These are phyloP conservation scores for Podaxis sp. DNA, from an alignment of 768 basidiomycete species.

Conservation along the genomic window DNA sequence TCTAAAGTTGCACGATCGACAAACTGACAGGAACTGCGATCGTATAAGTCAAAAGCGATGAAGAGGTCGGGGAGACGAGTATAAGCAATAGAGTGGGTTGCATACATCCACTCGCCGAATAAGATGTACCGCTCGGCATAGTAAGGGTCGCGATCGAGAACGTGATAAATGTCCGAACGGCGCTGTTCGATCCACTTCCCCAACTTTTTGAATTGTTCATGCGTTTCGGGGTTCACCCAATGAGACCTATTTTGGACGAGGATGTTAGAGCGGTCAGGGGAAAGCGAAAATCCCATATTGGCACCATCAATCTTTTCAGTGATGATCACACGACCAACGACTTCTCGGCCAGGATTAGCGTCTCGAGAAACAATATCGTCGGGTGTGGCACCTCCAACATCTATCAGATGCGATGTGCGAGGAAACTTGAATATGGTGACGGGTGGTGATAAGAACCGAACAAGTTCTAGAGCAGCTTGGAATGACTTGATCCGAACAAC, in stretches of 20 bases:
- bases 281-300: slow-evolving; percentile 64
- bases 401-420: slow-evolving; percentile 56
- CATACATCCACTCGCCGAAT: slow-evolving; percentile 64
- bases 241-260: slow-evolving; percentile 64
- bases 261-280: slow-evolving; percentile 41
- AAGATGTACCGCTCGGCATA: slow-evolving; percentile 59
- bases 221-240: slow-evolving; percentile 51
- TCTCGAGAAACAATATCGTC: slow-evolving; percentile 48
- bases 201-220: slow-evolving; percentile 61
- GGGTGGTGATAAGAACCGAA: slow-evolving; percentile 37
- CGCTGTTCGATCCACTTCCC: slow-evolving; percentile 53
- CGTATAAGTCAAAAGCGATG: slow-evolving; percentile 59
- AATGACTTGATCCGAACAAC: slow-evolving; percentile 49
- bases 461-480: slow-evolving; percentile 46
- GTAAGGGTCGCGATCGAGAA: slow-evolving; percentile 47
- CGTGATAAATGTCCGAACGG: slow-evolving; percentile 35
- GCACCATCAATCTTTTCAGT: slow-evolving; percentile 69
- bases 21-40: slow-evolving; percentile 44
- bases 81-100: slow-evolving; percentile 61
- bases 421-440: slow-evolving; percentile 51
- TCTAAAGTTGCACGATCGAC: slow-evolving; percentile 33
- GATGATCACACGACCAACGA: slow-evolving; percentile 39
- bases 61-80: slow-evolving; percentile 52
- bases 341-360: slow-evolving; percentile 10
- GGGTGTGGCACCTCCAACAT: slow-evolving; percentile 52